Evolutionary conservation across 2,329 filamentous ascomycete species (phyloP), one percentile per base, ranked within the genome.

Genomic region (Chrysosphaeria jannelii): DNA sequence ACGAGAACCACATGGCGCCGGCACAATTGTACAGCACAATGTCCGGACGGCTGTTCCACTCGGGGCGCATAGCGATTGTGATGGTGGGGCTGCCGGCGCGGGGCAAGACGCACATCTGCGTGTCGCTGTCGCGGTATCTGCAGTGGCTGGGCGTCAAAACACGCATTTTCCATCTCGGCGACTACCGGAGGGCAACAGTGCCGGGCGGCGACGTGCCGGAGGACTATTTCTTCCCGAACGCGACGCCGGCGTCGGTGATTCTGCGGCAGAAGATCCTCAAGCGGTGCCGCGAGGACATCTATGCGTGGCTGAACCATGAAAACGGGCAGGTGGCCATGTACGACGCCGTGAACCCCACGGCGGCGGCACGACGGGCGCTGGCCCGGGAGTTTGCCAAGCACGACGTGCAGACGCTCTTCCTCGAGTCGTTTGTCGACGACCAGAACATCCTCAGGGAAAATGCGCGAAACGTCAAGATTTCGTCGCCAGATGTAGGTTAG

Each of bases 311-410:
- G 21, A 88, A 93, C 37, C 72, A 91, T 34, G 85, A 93, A 38
- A 93, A 93, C 35, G 85, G 85, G 8, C 85, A 97, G 40, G 81
- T 97, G 26, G 85, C 85, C 26, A 93, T 97, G 29, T 97, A 93
- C 41, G 85, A 97, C 44, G 85, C 88, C 14, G 88, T 97, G 10
- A 97, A 97, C 36, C 79, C 81, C 4, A 67, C 85, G 11, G 66
- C 75, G 11, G 64, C 59, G 27, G 79, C 78, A 10, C 64, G 85
- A 22, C 62, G 69, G 26, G 71, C 76, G 8, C 51, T 97, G 10
- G 79, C 78, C 5, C 90, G 89, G 44, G 85, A 97, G 38, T 90
- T 97, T 40, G 69, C 74, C n/a, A 93, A 91, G 47, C 76, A 91
- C 40, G 75, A 90, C 38, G 79, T 97, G 27, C 71, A 81, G 63